Evolutionary conservation across 805 yeast genomes (phyloP), one percentile per base, ranked within the genome.

Genomic region (Kuraishia capsulata): DNA sequence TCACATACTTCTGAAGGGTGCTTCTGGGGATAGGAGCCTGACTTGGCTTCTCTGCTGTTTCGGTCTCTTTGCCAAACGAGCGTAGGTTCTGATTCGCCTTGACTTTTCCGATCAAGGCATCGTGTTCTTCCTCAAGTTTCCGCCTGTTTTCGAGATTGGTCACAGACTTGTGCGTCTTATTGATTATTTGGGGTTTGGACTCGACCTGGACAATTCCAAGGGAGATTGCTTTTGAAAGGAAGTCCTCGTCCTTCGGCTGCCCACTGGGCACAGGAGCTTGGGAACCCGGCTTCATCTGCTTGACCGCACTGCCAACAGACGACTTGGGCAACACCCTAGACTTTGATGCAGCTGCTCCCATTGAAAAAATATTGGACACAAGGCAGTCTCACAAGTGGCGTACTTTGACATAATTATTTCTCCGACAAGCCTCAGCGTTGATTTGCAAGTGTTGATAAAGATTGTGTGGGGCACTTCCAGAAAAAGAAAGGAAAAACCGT

Each of bases 201-300:
- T 24, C 23, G 4, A 34, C 37, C 10, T 34, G 17, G 21, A 26
- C 30, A 3, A 34, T 34, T 19, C 37, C 37, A 14, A 34, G 19
- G 23, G 37, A 34, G 25, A 34, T 34, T 4, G 37, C 37, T 23
- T 26, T 34, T 9, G 20, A 14, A n/a, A 34, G 31, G 23, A 34
- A 34, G 18, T 24, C 21, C 9, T 14, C 37, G 11, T 33, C 35
- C 20, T 31, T 31, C 8, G 11, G n/a, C 23, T 16, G 18, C n/a
- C n/a, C 20, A 4, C n/a, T 6, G 17, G 11, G 4, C 23, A 4
- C 24, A n/a, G 26, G 24, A 13, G 17, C 19, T n/a, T 16, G 13
- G 28, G 17, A 3, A 21, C 14, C 28, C n/a, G 28, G 16, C 3
- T 33, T 14, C 9, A 20, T 11, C 18, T 23, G 17, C 28, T 21